phyloP scores from a whole-genome alignment of 352 stramenopile species.

The Detonula confervacea region DNA sequence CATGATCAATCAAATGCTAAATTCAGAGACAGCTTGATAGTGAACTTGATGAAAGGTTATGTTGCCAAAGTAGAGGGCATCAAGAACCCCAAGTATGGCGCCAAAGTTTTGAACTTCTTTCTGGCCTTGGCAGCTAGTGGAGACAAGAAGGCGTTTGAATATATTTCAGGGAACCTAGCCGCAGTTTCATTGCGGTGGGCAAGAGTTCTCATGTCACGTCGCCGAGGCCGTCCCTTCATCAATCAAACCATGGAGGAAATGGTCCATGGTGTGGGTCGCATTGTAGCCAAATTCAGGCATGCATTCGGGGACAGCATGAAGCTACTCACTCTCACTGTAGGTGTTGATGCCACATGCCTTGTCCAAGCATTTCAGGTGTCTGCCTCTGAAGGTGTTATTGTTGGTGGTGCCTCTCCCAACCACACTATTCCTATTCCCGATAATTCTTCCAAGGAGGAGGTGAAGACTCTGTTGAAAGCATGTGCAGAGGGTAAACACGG shows the following conservation, averaged over 20 bases:
- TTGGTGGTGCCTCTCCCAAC: neutral
- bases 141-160: constrained; percentile 20
- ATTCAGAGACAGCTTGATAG: neutral
- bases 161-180: constrained; percentile 17
- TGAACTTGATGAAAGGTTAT: constrained; percentile 3
- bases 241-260: neutral
- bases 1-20: neutral
- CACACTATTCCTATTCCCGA: neutral
- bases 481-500: neutral
- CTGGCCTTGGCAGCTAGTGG: constrained; percentile 6
- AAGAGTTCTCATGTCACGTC: neutral
- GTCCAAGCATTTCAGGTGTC: neutral
- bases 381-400: neutral
- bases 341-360: neutral
- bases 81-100: neutral
- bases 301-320: too few species aligned
- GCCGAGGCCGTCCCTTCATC: constrained; percentile 3
- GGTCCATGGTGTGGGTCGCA: too few species aligned
- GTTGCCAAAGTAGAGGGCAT: constrained; percentile 11
- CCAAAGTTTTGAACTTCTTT: constrained; percentile 20
- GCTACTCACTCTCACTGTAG: too few species aligned
- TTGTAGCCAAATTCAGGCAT: too few species aligned
- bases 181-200: neutral
- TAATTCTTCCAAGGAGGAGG: neutral
- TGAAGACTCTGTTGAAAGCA: neutral